A percentile compares a stretch with the other conserved stretches of the same genome.
phyloP scores from a whole-genome alignment of 2,329 filamentous ascomycete genomes.

The Aureobasidium sp. region DNA sequence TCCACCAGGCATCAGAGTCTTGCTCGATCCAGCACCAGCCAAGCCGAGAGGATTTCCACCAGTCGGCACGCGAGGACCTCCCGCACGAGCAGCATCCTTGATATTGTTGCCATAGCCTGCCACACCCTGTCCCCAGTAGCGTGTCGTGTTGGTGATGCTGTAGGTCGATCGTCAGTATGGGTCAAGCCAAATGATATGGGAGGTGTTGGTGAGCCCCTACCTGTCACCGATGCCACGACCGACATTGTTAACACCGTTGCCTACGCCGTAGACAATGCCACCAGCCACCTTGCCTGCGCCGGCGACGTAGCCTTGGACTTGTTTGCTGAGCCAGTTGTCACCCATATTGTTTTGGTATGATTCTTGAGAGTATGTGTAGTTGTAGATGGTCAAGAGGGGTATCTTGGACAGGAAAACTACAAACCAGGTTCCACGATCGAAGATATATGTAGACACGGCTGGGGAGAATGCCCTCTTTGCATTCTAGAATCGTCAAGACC shows the following conservation, averaged over 20 bases:
- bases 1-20: constrained; percentile 24
- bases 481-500: constrained; percentile 13
- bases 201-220: constrained; percentile 21
- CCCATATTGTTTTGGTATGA: background rate
- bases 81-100: constrained; percentile 42
- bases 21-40: constrained; percentile 26
- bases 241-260: constrained; percentile 41
- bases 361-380: background rate
- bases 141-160: constrained; percentile 39
- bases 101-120: constrained; percentile 45
- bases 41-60: constrained; percentile 42
- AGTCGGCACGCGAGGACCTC: constrained; percentile 38
- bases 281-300: constrained; percentile 40
- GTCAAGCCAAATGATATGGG: background rate
- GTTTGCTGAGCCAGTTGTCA: constrained; percentile 42
- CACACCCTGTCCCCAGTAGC: constrained; percentile 42
- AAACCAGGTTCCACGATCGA: constrained; percentile 1
- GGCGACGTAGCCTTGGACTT: constrained; percentile 36
- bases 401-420: background rate
- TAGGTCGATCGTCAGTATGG: background rate
- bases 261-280: constrained; percentile 37
- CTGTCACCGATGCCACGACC: constrained; percentile 38
- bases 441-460: constrained; percentile 1
- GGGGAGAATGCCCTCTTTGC: background rate
- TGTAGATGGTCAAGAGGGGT: background rate